Percentiles rank a stretch among this genome's conserved stretches.
Evolutionary conservation across 768 basidiomycete species (phyloP).

Genomic region (Mycena alexandri): DNA sequence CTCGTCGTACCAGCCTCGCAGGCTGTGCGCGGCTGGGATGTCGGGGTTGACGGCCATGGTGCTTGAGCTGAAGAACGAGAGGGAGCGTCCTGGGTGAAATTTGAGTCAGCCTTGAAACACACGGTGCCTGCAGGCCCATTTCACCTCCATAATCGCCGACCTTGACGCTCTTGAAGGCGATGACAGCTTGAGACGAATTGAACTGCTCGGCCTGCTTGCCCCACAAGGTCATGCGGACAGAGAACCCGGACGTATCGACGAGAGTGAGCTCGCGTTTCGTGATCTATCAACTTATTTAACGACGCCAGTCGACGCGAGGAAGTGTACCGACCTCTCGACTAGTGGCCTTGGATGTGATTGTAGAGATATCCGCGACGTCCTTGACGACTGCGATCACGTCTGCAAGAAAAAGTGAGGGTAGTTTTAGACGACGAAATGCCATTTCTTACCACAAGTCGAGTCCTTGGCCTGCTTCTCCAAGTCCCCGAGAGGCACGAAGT

Average conservation of each 20-base stretch:
- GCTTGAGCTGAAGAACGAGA: slow-evolving; percentile 87
- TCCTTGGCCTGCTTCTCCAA: slow-evolving; percentile 81
- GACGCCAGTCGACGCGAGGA: slow-evolving; percentile 2
- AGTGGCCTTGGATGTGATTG: slow-evolving; percentile 82
- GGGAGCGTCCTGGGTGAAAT: slow-evolving; percentile 71
- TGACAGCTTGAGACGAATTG: slow-evolving; percentile 70
- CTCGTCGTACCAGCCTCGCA: slow-evolving; percentile 94
- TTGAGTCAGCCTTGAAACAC: slow-evolving; percentile 1
- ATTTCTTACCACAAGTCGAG: slow-evolving; percentile 75
- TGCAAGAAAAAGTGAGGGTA: slow-evolving; percentile 46
- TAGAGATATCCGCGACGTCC: slow-evolving; percentile 74
- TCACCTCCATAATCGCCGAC: slow-evolving; percentile 92
- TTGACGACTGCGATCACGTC: slow-evolving; percentile 93
- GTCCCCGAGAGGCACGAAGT: slow-evolving; percentile 75
- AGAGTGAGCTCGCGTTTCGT: slow-evolving; percentile 91
- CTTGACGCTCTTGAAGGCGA: slow-evolving; percentile 95
- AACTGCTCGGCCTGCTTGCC: slow-evolving; percentile 94
- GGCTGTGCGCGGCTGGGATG: slow-evolving; percentile 85
- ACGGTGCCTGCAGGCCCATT: slow-evolving; percentile 26
- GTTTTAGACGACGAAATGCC: too few species aligned
- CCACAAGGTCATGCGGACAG: slow-evolving; percentile 92
- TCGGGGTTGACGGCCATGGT: slow-evolving; percentile 91
- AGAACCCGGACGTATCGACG: slow-evolving; percentile 85
- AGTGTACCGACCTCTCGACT: slow-evolving; percentile 68
- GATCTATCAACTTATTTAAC: slow-evolving; percentile 60